Evolutionary conservation across 108 stramenopile species (phyloP), one percentile per base, ranked within the genome.

Genomic region (Pseudonitzschia multistriata): DNA sequence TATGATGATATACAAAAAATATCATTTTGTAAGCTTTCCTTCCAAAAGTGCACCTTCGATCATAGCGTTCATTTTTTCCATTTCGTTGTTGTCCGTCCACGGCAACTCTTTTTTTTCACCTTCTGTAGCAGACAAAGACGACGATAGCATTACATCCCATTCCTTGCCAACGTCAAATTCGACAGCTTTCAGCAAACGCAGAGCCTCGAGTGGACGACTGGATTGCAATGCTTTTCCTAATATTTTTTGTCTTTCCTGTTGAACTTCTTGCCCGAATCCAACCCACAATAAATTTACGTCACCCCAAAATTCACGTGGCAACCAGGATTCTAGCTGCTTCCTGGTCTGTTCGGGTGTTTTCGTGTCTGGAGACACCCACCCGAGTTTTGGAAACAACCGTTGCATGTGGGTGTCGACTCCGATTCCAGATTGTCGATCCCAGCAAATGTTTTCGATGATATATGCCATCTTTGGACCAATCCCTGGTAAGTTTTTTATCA

Each of bases 341-440:
- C 96, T 78, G 3, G 96, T 94, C 33, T 91, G 80, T 72, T 97
- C 96, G 3, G 96, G 96, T 33, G 72, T 85, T 39, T 87, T 94
- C 22, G 76, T 68, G 22, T 81, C 69, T 19, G 48, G 48, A 2
- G 49, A 29, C 5, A 93, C 89, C 93, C 93, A 97, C 37, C 73
- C 69, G 0, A 96, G 68, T 67, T 83, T 82, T 70, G 91, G 90
- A 69, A 91, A 93, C 71, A 96, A 81, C 0, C 96, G 87, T 62
- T 96, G 96, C 96, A 96, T 94, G 64, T 96, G 96, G 17, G 96
- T 96, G 72, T 96, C 96, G 13, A 96, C 91, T 21, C 93, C 93
- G 68, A 96, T 94, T 14, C 96, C 96, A n/a, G 85, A 77, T 42
- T 64, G 34, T 11, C 30, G 37, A 28, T 78, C 74, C 74, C 83